Conservation (phyloP, 2,329 filamentous ascomycete genomes). For the Westerdykella aurantiaca region DNA sequence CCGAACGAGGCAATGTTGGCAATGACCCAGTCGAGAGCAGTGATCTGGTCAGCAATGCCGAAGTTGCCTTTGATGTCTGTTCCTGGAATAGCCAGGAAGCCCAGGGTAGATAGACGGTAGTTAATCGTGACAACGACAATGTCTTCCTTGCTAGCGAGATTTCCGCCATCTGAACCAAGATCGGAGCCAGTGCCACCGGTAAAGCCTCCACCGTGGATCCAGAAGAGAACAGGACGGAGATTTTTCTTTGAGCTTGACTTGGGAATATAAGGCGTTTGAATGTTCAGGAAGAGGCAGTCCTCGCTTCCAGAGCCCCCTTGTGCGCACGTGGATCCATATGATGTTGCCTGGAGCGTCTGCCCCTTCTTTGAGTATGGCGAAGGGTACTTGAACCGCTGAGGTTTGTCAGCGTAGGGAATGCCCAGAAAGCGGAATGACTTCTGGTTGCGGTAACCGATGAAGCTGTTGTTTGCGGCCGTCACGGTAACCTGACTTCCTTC, state of each 20-base stretch:
- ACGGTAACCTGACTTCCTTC: slow-evolving; percentile 35
- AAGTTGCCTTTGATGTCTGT: slow-evolving; percentile 52
- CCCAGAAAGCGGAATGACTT: slow-evolving; percentile 46
- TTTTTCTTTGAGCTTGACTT: slow-evolving; percentile 36
- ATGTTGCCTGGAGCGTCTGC: slow-evolving; percentile 43
- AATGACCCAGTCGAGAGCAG: slow-evolving; percentile 45
- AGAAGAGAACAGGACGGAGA: slow-evolving; percentile 47
- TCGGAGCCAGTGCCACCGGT: slow-evolving; percentile 42
- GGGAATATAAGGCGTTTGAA: slow-evolving; percentile 40
- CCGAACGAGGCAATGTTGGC: slow-evolving; percentile 45
- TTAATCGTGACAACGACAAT: slow-evolving; percentile 57
- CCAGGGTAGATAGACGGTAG: slow-evolving; percentile 54
- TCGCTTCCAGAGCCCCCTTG: slow-evolving; percentile 40
- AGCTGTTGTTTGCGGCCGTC: slow-evolving; percentile 41
- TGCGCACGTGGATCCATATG: slow-evolving; percentile 43
- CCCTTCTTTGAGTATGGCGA: slow-evolving; percentile 42
- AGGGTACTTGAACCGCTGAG: slow-evolving; percentile 45
- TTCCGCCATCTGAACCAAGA: slow-evolving; percentile 46
- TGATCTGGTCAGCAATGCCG: slow-evolving; percentile 49
- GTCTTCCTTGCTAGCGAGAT: slow-evolving; percentile 54
- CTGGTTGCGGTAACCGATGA: slow-evolving; percentile 48
- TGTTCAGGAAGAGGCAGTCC: slow-evolving; percentile 47
- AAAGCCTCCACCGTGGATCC: slow-evolving; percentile 55
- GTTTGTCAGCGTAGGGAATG: slow-evolving; percentile 43
- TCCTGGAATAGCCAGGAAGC: slow-evolving; percentile 53